phyloP scores from a whole-genome alignment of 1,284 basidiomycete species.

The Ceratorhiza oryzae-sativae region DNA sequence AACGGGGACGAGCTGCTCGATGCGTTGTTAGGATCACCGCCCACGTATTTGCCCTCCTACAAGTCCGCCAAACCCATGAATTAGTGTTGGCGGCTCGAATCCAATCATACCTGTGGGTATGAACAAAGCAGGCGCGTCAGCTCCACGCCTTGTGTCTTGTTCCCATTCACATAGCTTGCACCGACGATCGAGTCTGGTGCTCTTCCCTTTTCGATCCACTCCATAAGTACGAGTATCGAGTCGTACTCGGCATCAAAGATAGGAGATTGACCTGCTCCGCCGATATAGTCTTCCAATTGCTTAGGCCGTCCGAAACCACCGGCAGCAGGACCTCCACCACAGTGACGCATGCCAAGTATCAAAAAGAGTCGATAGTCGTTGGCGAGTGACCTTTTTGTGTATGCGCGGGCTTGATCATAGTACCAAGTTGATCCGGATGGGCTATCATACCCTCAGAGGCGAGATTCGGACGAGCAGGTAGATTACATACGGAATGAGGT shows the following conservation, averaged over 20 bases:
- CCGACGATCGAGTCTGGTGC: not conserved
- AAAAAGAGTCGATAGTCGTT: conserved; percentile 13
- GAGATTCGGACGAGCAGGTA: not conserved
- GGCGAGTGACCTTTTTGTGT: not conserved
- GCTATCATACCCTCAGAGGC: not conserved
- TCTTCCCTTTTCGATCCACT: not conserved
- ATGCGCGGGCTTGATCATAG: conserved; percentile 19
- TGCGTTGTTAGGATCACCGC: not conserved
- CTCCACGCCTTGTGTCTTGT: not conserved
- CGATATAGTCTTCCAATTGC: not conserved
- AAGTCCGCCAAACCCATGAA: no score
- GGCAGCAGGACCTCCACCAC: conserved; percentile 9
- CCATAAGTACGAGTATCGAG: conserved; percentile 5
- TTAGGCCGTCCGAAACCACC: conserved; percentile 8
- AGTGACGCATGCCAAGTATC: conserved; percentile 9
- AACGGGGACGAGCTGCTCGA: no score
- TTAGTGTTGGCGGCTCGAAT: not conserved
- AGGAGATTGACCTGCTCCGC: conserved; percentile 2
- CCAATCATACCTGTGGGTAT: conserved; percentile 2
- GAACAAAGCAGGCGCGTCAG: conserved; percentile 13
- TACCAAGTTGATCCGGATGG: conserved; percentile 11
- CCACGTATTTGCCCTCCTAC: conserved; percentile 12
- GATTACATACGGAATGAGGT: conserved; percentile 12
- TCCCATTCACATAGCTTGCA: not conserved
- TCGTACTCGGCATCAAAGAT: not conserved